A percentile compares a stretch with the other conserved stretches of the same genome.
phyloP scores from a whole-genome alignment of 495 filamentous ascomycete genomes.

The Aspergillus incahuasiensis region DNA sequence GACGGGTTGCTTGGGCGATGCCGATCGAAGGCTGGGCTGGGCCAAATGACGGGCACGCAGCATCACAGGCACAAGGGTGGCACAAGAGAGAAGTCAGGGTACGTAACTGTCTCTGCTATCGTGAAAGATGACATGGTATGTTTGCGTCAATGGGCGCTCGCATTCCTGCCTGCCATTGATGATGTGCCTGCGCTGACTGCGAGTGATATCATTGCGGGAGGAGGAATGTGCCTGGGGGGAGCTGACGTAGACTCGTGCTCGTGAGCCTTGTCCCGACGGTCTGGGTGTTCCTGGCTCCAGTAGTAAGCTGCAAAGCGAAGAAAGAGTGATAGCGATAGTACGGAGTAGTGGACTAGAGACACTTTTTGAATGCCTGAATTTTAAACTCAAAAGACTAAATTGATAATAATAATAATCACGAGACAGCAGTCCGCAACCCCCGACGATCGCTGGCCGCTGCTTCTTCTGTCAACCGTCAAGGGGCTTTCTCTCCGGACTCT shows the following conservation, averaged over 20 bases:
- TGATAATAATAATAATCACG: constrained; percentile 6
- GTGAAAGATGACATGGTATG: not conserved
- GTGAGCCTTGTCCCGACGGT: not conserved
- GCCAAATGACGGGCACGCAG: not conserved
- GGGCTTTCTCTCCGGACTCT: constrained; percentile 1
- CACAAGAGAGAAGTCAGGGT: not conserved
- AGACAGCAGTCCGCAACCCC: constrained; percentile 4
- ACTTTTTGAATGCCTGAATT: not conserved
- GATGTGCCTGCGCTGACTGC: not conserved
- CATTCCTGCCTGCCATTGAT: not conserved
- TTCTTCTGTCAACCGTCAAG: constrained; percentile 6
- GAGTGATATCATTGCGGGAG: not conserved
- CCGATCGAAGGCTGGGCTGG: not conserved
- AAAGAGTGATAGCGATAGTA: no score
- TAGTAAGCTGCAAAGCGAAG: not conserved
- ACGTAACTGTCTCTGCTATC: not conserved
- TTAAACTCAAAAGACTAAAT: no score
- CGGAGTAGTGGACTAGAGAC: not conserved
- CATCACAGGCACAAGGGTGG: not conserved
- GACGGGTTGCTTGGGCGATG: not conserved
- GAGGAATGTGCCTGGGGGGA: not conserved
- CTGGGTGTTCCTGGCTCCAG: not conserved
- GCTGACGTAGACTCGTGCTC: not conserved
- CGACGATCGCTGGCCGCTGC: constrained; percentile 9
- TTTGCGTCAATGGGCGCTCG: not conserved